Base-by-base conservation (phyloP, 495 filamentous ascomycete genomes). In the Xylaria cubensis region DNA sequence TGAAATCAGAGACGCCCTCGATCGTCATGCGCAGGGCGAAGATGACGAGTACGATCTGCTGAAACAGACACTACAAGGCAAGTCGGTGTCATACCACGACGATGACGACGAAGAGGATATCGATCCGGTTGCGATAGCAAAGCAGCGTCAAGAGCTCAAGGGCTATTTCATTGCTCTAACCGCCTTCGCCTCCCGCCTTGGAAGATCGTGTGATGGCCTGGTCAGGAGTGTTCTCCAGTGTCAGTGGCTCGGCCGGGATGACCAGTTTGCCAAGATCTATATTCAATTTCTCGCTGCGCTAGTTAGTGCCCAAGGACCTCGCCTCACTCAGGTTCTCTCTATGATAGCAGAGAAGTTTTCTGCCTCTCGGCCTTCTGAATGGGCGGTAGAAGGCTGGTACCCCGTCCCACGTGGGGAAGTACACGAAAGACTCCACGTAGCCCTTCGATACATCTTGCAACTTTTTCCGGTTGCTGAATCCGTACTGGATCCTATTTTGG, bases 171-270 rank as follows among this genome's bases (percentile, higher is more conserved):
- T 92, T 67, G 94, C 92, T 32, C 86, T 98, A 64, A 87, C 92
- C n/a, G 89, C 88, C 61, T 91, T 91, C 72, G 88, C 92, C 9
- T 90, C 91, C 29, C 81, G 89, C 29, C 84, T 99, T 34, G 83
- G 79, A 48, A 90, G 88, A 74, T 88, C 88, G 59, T 97, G 93
- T 81, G 88, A 89, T 24, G 89, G 90, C 2, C 82, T 99, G 42
- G 89, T 97, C 48, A 84, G 88, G 72, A 90, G 90, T 29, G 84
- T 97, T 12, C 82, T 98, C 42, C 83, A 87, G 71, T 93, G 90
- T 79, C 84, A 90, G 48, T 99, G 96, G 96, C 86, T 97, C 53
- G 93, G 92, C 12, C 87, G 94, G 63, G 92, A 95, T 76, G 90
- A 94, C 70, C 82, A 86, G 4, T 98, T 97, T 81, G 87, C 94